A percentile compares a stretch with the other conserved stretches of the same genome.
phyloP scores from a whole-genome alignment of 352 stramenopile species.

The Plasmopara muralis region DNA sequence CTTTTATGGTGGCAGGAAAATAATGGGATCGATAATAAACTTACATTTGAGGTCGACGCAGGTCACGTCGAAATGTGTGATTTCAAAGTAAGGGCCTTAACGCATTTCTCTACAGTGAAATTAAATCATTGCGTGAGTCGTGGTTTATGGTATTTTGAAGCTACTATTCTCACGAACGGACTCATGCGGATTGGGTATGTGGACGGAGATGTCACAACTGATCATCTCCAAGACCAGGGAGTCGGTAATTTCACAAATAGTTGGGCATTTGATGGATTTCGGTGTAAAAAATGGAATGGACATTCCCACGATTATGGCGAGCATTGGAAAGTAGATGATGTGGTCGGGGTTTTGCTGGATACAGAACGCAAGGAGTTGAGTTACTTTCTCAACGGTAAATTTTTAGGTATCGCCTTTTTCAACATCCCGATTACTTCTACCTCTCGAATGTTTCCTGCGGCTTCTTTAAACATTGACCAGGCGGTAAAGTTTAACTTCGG shows the following conservation, averaged over 20 bases:
- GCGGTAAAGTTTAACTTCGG: slow-evolving; percentile 77
- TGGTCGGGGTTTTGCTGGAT: slow-evolving; percentile 85
- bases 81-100: slow-evolving; percentile 48
- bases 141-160: slow-evolving; percentile 89
- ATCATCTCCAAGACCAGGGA: slow-evolving; percentile 79
- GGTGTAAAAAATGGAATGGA: slow-evolving; percentile 87
- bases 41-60: slow-evolving; percentile 44
- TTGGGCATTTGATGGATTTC: slow-evolving; percentile 89
- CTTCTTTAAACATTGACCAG: slow-evolving; percentile 85
- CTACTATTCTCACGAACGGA: slow-evolving; percentile 80
- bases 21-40: slow-evolving; percentile 3
- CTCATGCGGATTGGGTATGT: slow-evolving; percentile 93
- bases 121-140: slow-evolving; percentile 40
- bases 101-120: slow-evolving; percentile 77
- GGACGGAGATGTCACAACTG: slow-evolving; percentile 72
- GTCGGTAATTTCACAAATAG: slow-evolving; percentile 88
- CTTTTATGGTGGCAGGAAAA: slow-evolving; percentile 26
- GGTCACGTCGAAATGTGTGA: slow-evolving; percentile 59
- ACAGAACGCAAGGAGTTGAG: slow-evolving; percentile 79
- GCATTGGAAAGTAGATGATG: slow-evolving; percentile 69
- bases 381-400: slow-evolving; percentile 89
- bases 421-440: slow-evolving; percentile 33
- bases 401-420: slow-evolving; percentile 82
- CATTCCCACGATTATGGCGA: slow-evolving; percentile 77
- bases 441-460: slow-evolving; percentile 66